Conservation (phyloP, 2,329 filamentous ascomycete genomes). For the Penicillium frequentans region DNA sequence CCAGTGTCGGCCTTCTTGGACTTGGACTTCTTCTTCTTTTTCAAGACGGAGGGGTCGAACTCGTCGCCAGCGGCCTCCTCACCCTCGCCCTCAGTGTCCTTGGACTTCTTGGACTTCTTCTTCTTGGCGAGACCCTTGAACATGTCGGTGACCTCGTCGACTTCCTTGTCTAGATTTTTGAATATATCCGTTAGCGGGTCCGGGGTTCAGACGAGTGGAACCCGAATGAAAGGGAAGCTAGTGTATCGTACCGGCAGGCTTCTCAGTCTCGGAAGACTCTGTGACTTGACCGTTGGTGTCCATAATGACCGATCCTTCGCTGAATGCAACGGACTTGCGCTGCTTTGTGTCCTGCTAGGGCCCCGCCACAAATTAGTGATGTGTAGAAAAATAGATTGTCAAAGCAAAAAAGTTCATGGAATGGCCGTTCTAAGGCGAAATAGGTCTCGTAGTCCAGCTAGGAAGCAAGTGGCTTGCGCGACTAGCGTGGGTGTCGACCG, state of each 20-base stretch:
- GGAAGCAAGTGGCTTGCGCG: constrained; percentile 13
- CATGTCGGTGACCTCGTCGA: constrained; percentile 66
- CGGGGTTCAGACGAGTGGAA: constrained; percentile 53
- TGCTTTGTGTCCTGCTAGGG: constrained; percentile 57
- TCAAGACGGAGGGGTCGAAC: constrained; percentile 67
- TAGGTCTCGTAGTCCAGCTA: neutral
- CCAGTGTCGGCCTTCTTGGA: constrained; percentile 58
- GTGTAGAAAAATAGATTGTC: neutral
- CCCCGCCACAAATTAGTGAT: constrained; percentile 28
- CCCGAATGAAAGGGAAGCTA: neutral
- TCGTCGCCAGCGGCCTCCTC: constrained; percentile 58
- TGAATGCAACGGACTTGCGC: constrained; percentile 93
- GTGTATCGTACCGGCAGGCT: constrained; percentile 73
- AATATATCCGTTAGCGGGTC: constrained; percentile 17
- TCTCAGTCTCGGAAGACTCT: constrained; percentile 71
- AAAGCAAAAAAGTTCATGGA: neutral
- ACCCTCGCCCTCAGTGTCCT: constrained; percentile 54
- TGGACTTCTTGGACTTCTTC: constrained; percentile 65
- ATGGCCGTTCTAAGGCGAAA: neutral
- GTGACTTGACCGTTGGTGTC: constrained; percentile 85
- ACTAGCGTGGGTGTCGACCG: constrained; percentile 22
- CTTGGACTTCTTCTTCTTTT: constrained; percentile 73
- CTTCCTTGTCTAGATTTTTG: constrained; percentile 50
- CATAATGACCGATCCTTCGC: constrained; percentile 81
- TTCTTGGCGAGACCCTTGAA: constrained; percentile 73